Evolutionary conservation across 164 flowering plant genomes (phyloP).

Genomic region (Piper longum): DNA sequence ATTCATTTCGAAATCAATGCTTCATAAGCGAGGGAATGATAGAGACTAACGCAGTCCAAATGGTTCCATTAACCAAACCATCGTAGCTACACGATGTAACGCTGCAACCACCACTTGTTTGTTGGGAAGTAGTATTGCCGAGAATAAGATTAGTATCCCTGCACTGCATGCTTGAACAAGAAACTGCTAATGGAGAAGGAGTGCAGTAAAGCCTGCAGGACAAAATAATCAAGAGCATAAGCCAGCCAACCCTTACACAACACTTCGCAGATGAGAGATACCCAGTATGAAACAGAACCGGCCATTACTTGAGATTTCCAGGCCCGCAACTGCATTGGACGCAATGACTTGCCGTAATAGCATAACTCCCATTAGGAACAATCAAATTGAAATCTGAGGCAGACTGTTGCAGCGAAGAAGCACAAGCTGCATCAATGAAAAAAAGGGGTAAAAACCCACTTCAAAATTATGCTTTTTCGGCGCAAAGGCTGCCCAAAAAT

Average conservation of each 20-base stretch:
- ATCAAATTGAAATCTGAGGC: constrained; percentile 53
- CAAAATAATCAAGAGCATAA: neutral
- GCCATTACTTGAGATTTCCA: constrained; percentile 56
- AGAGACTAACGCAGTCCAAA: constrained; percentile 33
- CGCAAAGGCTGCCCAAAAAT: no score
- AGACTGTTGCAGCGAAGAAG: constrained; percentile 48
- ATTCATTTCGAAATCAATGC: neutral
- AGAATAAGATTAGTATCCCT: constrained; percentile 73
- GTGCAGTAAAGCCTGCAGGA: constrained; percentile 66
- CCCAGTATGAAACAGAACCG: constrained; percentile 2
- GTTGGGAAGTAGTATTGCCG: constrained; percentile 69
- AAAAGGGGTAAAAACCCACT: neutral
- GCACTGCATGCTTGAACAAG: constrained; percentile 98
- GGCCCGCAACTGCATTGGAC: constrained; percentile 97
- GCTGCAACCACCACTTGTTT: constrained; percentile 71
- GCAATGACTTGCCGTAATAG: constrained; percentile 81
- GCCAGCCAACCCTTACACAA: neutral
- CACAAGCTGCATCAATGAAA: constrained; percentile 44
- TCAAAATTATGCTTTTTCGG: no score
- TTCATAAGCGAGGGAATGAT: neutral
- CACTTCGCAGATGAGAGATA: no score
- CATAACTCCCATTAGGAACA: constrained; percentile 90
- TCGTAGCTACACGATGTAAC: constrained; percentile 69
- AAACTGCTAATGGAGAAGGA: constrained; percentile 74
- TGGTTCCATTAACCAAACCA: constrained; percentile 76